These are phyloP conservation scores for Colletotrichum shisoi DNA, from an alignment of 2,329 filamentous ascomycete genomes.

Conservation along the genomic window DNA sequence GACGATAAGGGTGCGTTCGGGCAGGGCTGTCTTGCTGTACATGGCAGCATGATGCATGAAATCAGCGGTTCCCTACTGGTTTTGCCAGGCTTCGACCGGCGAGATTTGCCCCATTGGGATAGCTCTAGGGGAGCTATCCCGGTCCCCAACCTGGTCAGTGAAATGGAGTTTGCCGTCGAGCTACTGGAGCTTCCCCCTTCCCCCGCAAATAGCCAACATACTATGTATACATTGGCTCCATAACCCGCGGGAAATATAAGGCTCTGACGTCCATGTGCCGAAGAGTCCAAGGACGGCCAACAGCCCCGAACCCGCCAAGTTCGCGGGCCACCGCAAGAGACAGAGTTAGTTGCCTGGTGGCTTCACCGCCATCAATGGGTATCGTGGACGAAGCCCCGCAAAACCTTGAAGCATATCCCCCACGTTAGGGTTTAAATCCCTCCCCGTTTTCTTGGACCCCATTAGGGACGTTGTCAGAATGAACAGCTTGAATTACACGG, in stretches of 20 bases:
- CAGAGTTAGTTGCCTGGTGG: fast-evolving
- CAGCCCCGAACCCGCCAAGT: constrained; percentile 17
- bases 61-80: constrained; percentile 13
- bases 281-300: constrained; percentile 29
- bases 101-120: constrained; percentile 33
- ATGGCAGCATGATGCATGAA: constrained; percentile 16
- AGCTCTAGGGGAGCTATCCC: constrained; percentile 28
- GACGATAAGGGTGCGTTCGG: constrained; percentile 16
- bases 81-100: constrained; percentile 31
- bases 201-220: constrained; percentile 27
- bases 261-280: constrained; percentile 19
- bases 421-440: no score
- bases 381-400: no score
- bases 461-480: no score
- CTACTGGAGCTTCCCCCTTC: constrained; percentile 18
- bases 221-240: constrained; percentile 19
- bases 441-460: no score
- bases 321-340: not conserved
- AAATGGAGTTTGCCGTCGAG: constrained; percentile 13
- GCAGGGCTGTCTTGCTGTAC: constrained; percentile 22
- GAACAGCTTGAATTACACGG: no score
- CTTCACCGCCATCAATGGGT: not conserved
- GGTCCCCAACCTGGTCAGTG: not conserved
- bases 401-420: not conserved
- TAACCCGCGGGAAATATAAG: constrained; percentile 17